Evolutionary conservation across 1,139 yeast genomes (phyloP).

Genomic region (Nakaseomyces sp.): DNA sequence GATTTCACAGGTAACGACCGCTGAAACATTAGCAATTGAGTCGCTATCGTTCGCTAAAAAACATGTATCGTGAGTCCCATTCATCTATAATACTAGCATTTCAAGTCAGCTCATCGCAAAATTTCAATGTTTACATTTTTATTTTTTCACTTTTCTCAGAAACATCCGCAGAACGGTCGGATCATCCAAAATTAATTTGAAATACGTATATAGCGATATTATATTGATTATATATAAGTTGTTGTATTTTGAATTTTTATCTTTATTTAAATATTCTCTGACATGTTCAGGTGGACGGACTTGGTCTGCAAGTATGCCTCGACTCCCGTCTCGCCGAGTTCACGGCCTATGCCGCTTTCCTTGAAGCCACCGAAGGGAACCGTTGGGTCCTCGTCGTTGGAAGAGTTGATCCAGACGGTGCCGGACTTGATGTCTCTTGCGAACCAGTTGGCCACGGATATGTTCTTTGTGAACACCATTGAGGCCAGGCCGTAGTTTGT

Average conservation of each 20-base stretch:
- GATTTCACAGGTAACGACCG: slow-evolving; percentile 7
- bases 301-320: slow-evolving; percentile 69
- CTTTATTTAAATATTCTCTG: slow-evolving; percentile 5
- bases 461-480: slow-evolving; percentile 63
- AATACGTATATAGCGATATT: background rate
- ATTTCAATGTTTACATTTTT: background rate
- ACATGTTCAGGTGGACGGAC: slow-evolving; percentile 59
- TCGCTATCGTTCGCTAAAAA: no score
- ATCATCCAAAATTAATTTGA: background rate
- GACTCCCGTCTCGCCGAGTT: slow-evolving; percentile 77
- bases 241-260: no score
- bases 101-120: slow-evolving; percentile 2
- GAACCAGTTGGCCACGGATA: slow-evolving; percentile 50
- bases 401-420: slow-evolving; percentile 77
- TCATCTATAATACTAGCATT: no score
- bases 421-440: slow-evolving; percentile 68
- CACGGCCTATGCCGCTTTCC: slow-evolving; percentile 82
- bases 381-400: slow-evolving; percentile 67
- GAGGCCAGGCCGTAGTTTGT: slow-evolving; percentile 74
- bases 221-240: no score
- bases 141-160: background rate
- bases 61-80: no score
- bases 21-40: background rate
- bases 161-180: background rate
- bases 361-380: slow-evolving; percentile 82